phyloP scores from a whole-genome alignment of 2,329 filamentous ascomycete genomes.

The Microcyclosporella mali region DNA sequence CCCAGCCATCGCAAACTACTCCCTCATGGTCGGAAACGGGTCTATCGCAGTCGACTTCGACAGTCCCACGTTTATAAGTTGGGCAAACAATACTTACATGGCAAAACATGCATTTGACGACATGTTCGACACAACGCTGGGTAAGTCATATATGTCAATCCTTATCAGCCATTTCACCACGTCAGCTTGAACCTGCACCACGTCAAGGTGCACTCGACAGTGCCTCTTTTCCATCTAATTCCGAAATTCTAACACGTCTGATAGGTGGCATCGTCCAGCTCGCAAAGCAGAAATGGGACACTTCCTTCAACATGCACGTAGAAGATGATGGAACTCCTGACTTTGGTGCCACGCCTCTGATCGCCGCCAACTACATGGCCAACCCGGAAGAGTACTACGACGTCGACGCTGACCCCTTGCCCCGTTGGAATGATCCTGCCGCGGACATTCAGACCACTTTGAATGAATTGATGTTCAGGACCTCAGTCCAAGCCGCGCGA shows the following conservation, averaged over 20 bases:
- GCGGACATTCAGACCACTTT: not conserved
- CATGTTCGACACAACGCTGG: too few species aligned
- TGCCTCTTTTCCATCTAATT: too few species aligned
- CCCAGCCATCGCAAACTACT: slow-evolving; percentile 2
- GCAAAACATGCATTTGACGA: too few species aligned
- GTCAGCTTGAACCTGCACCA: too few species aligned
- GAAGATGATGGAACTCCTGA: not conserved
- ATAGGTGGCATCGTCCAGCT: not conserved
- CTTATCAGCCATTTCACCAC: too few species aligned
- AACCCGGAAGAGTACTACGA: not conserved
- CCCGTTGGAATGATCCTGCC: slow-evolving; percentile 2
- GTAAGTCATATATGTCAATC: too few species aligned
- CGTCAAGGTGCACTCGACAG: too few species aligned
- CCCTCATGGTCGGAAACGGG: too few species aligned
- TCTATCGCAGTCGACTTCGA: too few species aligned
- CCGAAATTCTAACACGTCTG: too few species aligned
- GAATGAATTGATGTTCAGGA: slow-evolving; percentile 7
- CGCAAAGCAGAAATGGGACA: not conserved
- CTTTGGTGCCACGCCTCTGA: not conserved
- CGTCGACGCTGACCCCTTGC: not conserved
- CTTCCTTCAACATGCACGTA: not conserved
- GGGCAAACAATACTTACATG: too few species aligned
- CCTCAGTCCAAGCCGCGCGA: slow-evolving; percentile 2
- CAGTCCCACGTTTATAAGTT: too few species aligned
- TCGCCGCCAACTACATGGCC: not conserved